These are phyloP conservation scores for Colletotrichum tamarilloi DNA, from an alignment of 2,329 filamentous ascomycete genomes.

Conservation along the genomic window DNA sequence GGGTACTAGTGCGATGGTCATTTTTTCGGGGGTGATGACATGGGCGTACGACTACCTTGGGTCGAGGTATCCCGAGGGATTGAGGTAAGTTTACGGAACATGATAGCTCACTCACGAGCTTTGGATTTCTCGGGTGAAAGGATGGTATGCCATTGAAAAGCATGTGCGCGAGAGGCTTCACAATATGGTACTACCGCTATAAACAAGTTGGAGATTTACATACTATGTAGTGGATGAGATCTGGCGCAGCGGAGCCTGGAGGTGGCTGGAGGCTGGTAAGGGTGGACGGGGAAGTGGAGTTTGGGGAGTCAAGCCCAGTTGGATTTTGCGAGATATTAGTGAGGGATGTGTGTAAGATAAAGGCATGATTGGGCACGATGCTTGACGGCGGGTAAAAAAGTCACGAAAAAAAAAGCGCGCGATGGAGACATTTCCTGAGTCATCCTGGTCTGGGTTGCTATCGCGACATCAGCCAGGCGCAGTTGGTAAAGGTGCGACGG, in stretches of 20 bases:
- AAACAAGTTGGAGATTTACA: background rate
- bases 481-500: background rate
- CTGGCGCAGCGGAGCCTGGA: background rate
- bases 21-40: background rate
- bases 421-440: constrained; percentile 16
- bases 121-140: background rate
- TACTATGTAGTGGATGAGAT: too few relatives aligned
- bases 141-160: background rate
- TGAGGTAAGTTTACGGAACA: background rate
- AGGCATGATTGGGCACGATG: constrained; percentile 19
- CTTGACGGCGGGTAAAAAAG: constrained; percentile 1
- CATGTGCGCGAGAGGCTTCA: constrained; percentile 11
- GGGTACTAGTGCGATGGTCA: background rate
- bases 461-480: constrained; percentile 20
- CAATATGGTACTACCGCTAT: background rate
- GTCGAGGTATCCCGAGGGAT: background rate
- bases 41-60: background rate
- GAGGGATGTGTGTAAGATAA: constrained; percentile 19
- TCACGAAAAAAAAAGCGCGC: constrained; percentile 27
- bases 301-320: background rate
- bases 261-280: background rate
- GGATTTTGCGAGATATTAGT: constrained; percentile 1
- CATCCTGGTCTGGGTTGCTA: constrained; percentile 14
- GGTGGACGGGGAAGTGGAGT: background rate
- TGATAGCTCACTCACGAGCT: constrained; percentile 15